A percentile compares a stretch with the other conserved stretches of the same genome.
Conservation (phyloP, 176 grass and related monocot genomes). For the Carex cristatella region DNA sequence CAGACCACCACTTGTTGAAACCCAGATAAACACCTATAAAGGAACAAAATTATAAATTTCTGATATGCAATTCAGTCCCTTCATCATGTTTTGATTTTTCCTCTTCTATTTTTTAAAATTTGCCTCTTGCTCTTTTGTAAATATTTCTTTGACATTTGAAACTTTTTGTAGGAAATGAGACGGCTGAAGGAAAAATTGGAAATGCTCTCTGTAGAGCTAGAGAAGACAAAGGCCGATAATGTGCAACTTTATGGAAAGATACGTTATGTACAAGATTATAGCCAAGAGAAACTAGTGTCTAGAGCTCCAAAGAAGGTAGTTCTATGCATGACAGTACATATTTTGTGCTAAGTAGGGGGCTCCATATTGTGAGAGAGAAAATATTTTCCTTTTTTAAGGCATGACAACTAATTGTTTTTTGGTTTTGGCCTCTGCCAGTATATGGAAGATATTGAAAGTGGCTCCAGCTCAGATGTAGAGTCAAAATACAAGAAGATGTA, state of each 20-base stretch:
- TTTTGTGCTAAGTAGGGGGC: background rate
- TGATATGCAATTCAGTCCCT: background rate
- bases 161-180: conserved; percentile 68
- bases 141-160: conserved; percentile 6
- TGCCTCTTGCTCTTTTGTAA: background rate
- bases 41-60: background rate
- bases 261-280: conserved; percentile 95
- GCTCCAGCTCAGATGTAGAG: conserved; percentile 89
- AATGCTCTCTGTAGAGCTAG: conserved; percentile 78
- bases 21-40: background rate
- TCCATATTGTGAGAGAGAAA: background rate
- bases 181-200: conserved; percentile 88
- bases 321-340: background rate
- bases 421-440: conserved; percentile 45
- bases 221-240: conserved; percentile 97
- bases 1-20: background rate
- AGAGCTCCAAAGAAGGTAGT: conserved; percentile 97
- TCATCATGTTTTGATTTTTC: background rate
- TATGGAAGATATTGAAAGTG: conserved; percentile 98
- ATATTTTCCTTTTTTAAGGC: background rate
- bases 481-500: conserved; percentile 99
- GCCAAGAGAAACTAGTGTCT: conserved; percentile 89
- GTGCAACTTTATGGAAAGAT: conserved; percentile 98
- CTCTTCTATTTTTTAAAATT: background rate
- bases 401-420: background rate